Conservation (phyloP, 768 basidiomycete genomes). For the Ramaria sp. region DNA sequence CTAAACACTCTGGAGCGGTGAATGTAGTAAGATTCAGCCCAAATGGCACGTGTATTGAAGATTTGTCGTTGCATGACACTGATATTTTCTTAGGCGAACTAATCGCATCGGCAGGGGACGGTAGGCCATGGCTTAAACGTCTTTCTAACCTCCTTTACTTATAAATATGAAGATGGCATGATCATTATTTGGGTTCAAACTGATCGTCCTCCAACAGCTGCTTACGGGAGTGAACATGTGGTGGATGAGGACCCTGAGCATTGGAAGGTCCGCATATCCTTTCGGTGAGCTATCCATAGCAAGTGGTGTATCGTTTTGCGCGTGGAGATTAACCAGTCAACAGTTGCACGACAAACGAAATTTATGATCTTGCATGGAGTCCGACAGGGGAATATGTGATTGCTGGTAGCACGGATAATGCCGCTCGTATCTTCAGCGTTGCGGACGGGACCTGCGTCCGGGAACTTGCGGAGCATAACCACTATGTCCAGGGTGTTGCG, state of each 20-base stretch:
- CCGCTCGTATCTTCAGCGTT: constrained; percentile 72
- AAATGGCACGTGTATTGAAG: constrained; percentile 47
- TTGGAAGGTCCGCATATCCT: constrained; percentile 84
- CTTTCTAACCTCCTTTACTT: constrained; percentile 5
- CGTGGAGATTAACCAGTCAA: no score
- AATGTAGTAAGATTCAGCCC: no score
- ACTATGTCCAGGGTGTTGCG: constrained; percentile 90
- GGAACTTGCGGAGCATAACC: no score
- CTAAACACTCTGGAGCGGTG: no score
- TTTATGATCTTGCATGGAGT: constrained; percentile 97
- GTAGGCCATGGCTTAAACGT: constrained; percentile 33
- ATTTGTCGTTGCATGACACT: constrained; percentile 8
- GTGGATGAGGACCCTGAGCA: constrained; percentile 27
- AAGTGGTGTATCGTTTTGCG: not conserved
- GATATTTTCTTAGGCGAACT: constrained; percentile 50
- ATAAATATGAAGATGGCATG: constrained; percentile 68
- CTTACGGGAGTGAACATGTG: constrained; percentile 75
- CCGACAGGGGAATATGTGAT: constrained; percentile 93
- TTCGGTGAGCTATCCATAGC: constrained; percentile 43
- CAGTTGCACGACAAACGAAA: constrained; percentile 90
- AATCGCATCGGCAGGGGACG: constrained; percentile 96
- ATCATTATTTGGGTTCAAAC: constrained; percentile 92
- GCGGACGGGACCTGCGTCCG: no score
- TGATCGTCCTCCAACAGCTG: constrained; percentile 52
- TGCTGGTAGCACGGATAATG: constrained; percentile 93